These are phyloP conservation scores for Balakata baccata DNA, from an alignment of 345 rosid species.

Conservation along the genomic window DNA sequence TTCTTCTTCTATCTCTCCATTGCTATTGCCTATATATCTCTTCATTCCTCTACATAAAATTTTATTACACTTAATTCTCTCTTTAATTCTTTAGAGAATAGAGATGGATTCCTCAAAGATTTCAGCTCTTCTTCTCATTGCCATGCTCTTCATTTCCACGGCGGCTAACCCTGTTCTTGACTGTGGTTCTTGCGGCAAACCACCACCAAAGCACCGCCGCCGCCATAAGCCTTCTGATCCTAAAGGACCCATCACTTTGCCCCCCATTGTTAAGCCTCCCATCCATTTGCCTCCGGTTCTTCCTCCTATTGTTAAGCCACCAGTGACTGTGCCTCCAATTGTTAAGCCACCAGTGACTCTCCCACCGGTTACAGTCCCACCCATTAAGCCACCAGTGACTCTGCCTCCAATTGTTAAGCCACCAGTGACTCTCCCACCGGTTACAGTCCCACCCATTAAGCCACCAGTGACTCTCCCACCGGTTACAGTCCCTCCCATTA, in stretches of 20 bases:
- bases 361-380: too few relatives aligned
- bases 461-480: constrained; percentile 29
- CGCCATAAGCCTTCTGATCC: constrained; percentile 6
- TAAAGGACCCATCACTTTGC: constrained; percentile 1
- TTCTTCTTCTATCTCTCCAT: constrained; percentile 17
- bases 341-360: background rate
- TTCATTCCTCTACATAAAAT: constrained; percentile 16
- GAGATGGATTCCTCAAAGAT: constrained; percentile 51
- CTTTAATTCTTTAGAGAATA: constrained; percentile 11
- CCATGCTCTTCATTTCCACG: constrained; percentile 52
- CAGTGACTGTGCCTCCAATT: too few relatives aligned
- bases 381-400: background rate
- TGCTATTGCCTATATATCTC: constrained; percentile 36
- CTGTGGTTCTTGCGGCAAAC: constrained; percentile 57
- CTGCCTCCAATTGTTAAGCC: constrained; percentile 5
- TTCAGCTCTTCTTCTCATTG: constrained; percentile 52
- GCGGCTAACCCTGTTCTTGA: constrained; percentile 46
- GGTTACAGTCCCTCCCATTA: too few relatives aligned
- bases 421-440: background rate
- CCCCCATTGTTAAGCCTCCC: too few relatives aligned
- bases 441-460: too few relatives aligned
- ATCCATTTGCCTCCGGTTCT: constrained; percentile 20
- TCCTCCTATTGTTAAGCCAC: too few relatives aligned
- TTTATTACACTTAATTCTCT: constrained; percentile 7
- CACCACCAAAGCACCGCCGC: constrained; percentile 29